Evolutionary conservation across 495 filamentous ascomycete genomes (phyloP), one percentile per base, ranked within the genome.

Genomic region (Penicillium mononematosum): DNA sequence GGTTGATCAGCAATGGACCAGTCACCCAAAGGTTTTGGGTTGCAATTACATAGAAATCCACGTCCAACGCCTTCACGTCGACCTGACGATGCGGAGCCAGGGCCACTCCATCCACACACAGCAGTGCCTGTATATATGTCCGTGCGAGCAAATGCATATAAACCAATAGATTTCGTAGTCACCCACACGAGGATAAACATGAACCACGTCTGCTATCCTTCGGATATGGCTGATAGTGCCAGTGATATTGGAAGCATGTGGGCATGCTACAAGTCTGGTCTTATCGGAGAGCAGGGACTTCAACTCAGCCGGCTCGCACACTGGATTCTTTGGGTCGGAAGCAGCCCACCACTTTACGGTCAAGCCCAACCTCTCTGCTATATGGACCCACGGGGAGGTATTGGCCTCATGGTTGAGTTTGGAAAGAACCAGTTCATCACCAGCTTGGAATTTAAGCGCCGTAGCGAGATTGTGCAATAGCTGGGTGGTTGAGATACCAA

Each of bases 321-420:
- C 70, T 9, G 83, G 81, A 66, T 85, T 83, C 12, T 68, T 70
- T 9, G 66, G 67, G 32, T 73, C 61, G 10, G 63, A 62, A 25
- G 70, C 50, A 16, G 63, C 36, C 86, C 87, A 91, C 85, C 83
- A 90, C 62, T 87, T 88, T 46, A 92, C 67, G 0, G 64, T 72
- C 2, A 89, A 76, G 10, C 79, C 77, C 36, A 82, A 72, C 0
- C 76, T 72, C 3, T 70, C 49, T 9, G 87, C 87, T n/a, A 91
- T 75, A 24, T 75, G 71, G 7, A 87, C 74, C 87, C 87, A 91
- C 0, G 87, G 76, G 10, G 84, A 79, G 57, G 85, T 82, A 66
- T 90, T 89, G 34, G 86, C 83, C 70, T 90, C 86, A 66, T 91
- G 86, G 67, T 90, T 87, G 55, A 89, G 70, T 47, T 78, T 76